These are phyloP conservation scores for Symmetrospora coprosmae DNA, from an alignment of 768 basidiomycete species.

Conservation along the genomic window DNA sequence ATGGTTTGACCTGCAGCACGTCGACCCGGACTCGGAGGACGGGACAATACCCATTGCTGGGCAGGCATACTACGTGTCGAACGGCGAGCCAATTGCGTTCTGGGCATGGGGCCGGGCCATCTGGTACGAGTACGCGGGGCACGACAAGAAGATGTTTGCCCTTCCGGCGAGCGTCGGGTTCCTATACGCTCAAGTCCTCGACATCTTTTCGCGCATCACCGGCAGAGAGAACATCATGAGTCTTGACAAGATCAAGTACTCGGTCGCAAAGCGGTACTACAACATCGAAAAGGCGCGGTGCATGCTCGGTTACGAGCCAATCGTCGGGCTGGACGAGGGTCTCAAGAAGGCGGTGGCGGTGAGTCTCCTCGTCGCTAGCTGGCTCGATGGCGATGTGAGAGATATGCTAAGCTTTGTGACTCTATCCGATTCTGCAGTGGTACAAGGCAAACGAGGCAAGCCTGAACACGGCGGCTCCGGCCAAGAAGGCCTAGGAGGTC, in stretches of 20 bases:
- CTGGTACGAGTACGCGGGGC: constrained; percentile 52
- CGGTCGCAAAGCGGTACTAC: constrained; percentile 66
- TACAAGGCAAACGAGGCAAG: constrained; percentile 15
- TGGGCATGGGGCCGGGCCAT: constrained; percentile 78
- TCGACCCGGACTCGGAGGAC: neutral
- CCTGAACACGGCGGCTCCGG: no score
- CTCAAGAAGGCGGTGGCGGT: constrained; percentile 53
- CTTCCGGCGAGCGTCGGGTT: constrained; percentile 36
- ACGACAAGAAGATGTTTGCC: constrained; percentile 30
- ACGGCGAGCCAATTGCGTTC: constrained; percentile 88
- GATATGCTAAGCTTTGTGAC: no score
- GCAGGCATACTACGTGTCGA: constrained; percentile 89
- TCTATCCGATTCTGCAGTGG: neutral
- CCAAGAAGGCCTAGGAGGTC: no score
- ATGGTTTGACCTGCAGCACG: constrained; percentile 21
- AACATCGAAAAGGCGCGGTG: constrained; percentile 84
- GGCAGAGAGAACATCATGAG: constrained; percentile 79
- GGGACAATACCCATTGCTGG: constrained; percentile 59
- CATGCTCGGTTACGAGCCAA: constrained; percentile 82
- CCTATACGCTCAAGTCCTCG: constrained; percentile 54
- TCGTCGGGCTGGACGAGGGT: constrained; percentile 77
- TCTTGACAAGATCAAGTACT: constrained; percentile 63
- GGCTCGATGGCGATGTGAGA: no score
- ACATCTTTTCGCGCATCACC: constrained; percentile 56
- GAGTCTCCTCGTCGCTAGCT: neutral